Percentiles rank a stretch among this genome's conserved stretches.
Evolutionary conservation across 805 yeast genomes (phyloP).

Genomic region (Sugiyamaella mastotermitis): DNA sequence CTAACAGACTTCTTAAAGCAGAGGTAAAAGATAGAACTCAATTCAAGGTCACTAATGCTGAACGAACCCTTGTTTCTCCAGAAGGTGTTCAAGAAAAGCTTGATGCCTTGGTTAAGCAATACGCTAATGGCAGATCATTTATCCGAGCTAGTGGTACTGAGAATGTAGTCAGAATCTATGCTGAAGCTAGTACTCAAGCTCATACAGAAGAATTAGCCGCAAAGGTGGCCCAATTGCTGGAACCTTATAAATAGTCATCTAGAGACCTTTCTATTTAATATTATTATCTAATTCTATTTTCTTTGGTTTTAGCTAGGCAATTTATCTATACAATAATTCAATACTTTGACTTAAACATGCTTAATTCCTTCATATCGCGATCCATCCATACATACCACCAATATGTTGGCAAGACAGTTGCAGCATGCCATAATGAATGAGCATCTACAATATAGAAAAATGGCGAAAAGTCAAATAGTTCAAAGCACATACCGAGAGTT

Average conservation of each 20-base stretch:
- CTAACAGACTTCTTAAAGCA: slow-evolving; percentile 77
- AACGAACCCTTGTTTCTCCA: slow-evolving; percentile 73
- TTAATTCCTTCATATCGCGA: slow-evolving; percentile 24
- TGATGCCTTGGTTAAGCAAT: slow-evolving; percentile 55
- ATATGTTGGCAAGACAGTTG: slow-evolving; percentile 76
- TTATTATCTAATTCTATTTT: too few species aligned
- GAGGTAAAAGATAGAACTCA: slow-evolving; percentile 72
- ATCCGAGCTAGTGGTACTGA: slow-evolving; percentile 98
- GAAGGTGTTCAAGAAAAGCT: slow-evolving; percentile 68
- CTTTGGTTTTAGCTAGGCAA: too few species aligned
- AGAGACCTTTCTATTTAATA: too few species aligned
- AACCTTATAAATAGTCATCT: slow-evolving; percentile 16
- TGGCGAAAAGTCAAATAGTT: slow-evolving; percentile 84
- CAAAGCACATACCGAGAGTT: slow-evolving; percentile 76
- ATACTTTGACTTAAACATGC: slow-evolving; percentile 7
- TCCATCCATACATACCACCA: slow-evolving; percentile 57
- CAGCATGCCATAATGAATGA: slow-evolving; percentile 89
- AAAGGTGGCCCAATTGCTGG: slow-evolving; percentile 15
- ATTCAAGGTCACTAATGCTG: slow-evolving; percentile 87
- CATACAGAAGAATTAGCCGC: slow-evolving; percentile 42
- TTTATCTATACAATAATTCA: neutral
- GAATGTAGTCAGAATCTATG: slow-evolving; percentile 92
- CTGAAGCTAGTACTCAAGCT: slow-evolving; percentile 63
- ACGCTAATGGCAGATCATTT: slow-evolving; percentile 68
- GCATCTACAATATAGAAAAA: slow-evolving; percentile 70